Evolutionary conservation across 768 basidiomycete genomes (phyloP), one percentile per base, ranked within the genome.

Genomic region (Gymnopilus junonius): DNA sequence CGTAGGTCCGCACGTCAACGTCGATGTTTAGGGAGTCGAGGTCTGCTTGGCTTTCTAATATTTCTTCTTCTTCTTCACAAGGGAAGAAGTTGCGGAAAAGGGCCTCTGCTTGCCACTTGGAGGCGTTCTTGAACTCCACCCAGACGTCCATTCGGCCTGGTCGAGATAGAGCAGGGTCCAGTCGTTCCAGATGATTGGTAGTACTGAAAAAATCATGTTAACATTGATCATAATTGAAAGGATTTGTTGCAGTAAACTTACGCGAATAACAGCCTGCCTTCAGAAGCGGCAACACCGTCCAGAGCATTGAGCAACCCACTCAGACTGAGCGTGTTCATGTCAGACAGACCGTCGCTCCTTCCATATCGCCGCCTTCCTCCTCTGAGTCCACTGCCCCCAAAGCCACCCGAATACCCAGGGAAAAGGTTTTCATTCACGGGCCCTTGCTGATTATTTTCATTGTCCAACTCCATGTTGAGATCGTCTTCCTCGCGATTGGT

Each of bases 71-170:
- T 15, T 91, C 90, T 10, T 85, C 80, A 15, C 86, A 91, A 0
- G 93, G 93, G 88, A 94, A 95, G 79, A 95, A 95, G 76, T 94
- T 94, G 64, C 90, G 85, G 86, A 94, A 95, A 42, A 95, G 82
- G 21, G 87, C 87, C 74, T 94, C 91, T 0, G 92, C 92, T 72
- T 95, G 93, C 85, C 88, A 89, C 67, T 88, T 89, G 63, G 87
- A 90, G 34, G 94, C 90, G 64, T 92, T 89, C 80, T 89, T 91
- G 81, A 96, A 96, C 74, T 94, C 92, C 48, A 96, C 84, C 88
- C 92, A 93, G 8, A 97, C 92, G 70, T 96, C 95, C 91, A 93
- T 92, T 29, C 92, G 90, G 17, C 95, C 95, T 5, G 95, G 93
- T 57, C 95, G 89, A n/a, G 89, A 92, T 11, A 97, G 85, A 0